Base-by-base conservation (phyloP, 108 stramenopile species). In the Cyclostephanos tholiformis region DNA sequence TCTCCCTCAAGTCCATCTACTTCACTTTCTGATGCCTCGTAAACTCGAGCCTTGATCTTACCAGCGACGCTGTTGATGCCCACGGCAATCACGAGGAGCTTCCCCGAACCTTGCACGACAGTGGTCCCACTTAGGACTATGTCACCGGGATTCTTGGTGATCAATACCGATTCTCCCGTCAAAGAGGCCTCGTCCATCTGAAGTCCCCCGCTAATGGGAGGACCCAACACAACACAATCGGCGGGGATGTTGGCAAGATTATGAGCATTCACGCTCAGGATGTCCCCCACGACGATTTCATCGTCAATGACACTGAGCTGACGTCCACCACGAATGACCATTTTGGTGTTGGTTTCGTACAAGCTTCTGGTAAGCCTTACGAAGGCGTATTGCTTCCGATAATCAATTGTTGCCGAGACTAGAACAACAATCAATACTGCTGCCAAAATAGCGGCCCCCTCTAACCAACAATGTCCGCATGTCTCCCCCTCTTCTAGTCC, bases 361-460 rank as follows among this genome's bases (percentile, higher is more conserved):
- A n/a, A n/a, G n/a, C n/a, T n/a, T n/a, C 76, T 71, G n/a, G 89
- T 84, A n/a, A 98, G 80, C 16, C 91, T 85, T 44, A 94, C 82
- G 80, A 99, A 98, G 67, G 96, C 93, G 79, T 90, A 89, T 72
- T 98, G 97, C 85, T 98, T 97, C 50, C 80, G 85, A 76, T 97
- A 98, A 65, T 99, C 96, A 76, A 96, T 97, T 16, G 83, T 60
- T 6, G 97, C 96, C 0, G 97, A 96, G n/a, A 97, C 90, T 12
- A 89, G 61, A 29, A 97, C 92, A 9, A 99, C 97, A 59, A 98
- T 86, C 14, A 77, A 56, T 46, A 98, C 93, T 17, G 98, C 89
- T 25, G 89, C 60, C 19, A 97, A 73, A 68, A 99, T 98, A 63
- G 97, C 97, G n/a, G n/a, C n/a, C n/a, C n/a, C n/a, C n/a, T n/a